Conservation (phyloP, 2,329 filamentous ascomycete genomes). For the Lasiodiplodia gonubiensis region DNA sequence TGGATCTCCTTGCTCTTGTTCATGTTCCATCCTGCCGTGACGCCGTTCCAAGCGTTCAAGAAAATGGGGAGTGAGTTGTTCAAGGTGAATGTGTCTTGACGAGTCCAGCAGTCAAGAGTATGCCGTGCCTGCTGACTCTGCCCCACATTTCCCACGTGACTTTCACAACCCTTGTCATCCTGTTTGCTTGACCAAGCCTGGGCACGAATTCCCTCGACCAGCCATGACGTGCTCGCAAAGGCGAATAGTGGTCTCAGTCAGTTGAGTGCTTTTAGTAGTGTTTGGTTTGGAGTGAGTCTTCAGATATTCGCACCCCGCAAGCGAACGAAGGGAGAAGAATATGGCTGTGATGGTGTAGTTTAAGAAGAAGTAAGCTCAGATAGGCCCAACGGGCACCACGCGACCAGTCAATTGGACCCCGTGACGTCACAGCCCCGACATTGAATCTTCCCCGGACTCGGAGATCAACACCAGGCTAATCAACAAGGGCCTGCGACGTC, state of each 20-base stretch:
- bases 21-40: background rate
- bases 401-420: background rate
- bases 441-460: too few relatives aligned
- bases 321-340: background rate
- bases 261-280: too few relatives aligned
- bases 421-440: background rate
- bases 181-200: background rate
- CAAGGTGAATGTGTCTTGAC: background rate
- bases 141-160: background rate
- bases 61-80: background rate
- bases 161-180: background rate
- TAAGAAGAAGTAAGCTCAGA: background rate
- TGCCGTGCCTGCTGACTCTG: background rate
- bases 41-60: too few relatives aligned
- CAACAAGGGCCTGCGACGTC: too few relatives aligned
- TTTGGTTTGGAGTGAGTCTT: background rate
- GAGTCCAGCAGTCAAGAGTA: background rate
- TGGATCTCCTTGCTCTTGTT: background rate
- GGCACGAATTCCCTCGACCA: background rate
- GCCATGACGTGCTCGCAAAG: background rate
- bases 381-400: background rate
- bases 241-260: background rate
- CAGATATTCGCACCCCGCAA: background rate
- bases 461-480: too few relatives aligned
- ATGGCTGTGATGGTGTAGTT: background rate